Conservation (phyloP, 768 basidiomycete genomes). For the Boletus reticulatus region DNA sequence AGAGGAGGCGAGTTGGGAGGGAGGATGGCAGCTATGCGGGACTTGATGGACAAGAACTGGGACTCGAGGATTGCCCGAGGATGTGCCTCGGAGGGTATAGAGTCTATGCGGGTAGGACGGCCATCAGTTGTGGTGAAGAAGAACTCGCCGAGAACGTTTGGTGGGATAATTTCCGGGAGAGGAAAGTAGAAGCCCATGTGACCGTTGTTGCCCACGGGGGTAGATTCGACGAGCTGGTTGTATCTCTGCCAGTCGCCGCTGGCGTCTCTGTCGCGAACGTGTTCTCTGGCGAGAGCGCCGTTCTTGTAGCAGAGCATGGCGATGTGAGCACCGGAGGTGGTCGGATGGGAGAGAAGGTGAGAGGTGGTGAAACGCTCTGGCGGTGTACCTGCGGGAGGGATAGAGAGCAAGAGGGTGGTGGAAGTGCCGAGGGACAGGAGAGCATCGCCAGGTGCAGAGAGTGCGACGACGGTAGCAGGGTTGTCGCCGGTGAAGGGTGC, state of each 20-base stretch:
- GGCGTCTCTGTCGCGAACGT: conserved; percentile 4
- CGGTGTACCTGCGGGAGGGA: conserved; percentile 1
- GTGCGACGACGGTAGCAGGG: conserved; percentile 5
- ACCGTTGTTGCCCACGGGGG: not conserved
- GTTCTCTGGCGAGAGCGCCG: conserved; percentile 7
- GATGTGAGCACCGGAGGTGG: conserved; percentile 3
- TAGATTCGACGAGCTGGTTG: conserved; percentile 2
- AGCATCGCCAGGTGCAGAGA: conserved; percentile 6
- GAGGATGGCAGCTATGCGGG: conserved; percentile 7
- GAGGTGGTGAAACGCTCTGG: conserved; percentile 8
- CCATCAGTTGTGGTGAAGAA: not conserved
- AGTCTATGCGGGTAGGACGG: not conserved
- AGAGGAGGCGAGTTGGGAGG: conserved; percentile 3
- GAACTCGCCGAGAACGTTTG: conserved; percentile 4
- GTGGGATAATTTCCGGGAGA: conserved; percentile 8
- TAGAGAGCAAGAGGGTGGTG: conserved; percentile 6
- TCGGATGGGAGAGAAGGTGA: conserved; percentile 5
- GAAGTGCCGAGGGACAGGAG: conserved; percentile 6
- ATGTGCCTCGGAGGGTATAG: conserved; percentile 3
- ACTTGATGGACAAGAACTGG: conserved; percentile 11
- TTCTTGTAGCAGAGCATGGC: conserved; percentile 13
- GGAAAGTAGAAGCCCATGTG: conserved; percentile 6
- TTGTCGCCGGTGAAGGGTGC: conserved; percentile 10
- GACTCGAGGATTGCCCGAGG: conserved; percentile 9
- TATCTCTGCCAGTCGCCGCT: not conserved